Evolutionary conservation across 768 basidiomycete genomes (phyloP), one percentile per base, ranked within the genome.

Genomic region (Grammothele lineata): DNA sequence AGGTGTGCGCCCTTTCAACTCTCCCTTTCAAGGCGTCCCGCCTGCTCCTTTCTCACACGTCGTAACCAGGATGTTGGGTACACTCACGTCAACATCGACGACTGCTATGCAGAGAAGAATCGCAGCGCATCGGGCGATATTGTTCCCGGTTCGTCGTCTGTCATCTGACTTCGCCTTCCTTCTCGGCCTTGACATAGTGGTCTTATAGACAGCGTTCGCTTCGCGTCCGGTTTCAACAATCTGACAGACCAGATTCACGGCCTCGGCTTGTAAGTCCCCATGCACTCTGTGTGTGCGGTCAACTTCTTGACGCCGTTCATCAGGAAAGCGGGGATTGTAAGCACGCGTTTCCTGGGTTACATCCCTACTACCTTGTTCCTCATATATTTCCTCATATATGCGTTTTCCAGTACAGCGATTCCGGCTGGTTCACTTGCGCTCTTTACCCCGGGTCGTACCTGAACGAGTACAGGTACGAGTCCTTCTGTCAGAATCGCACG

Each of bases 391-490:
- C 12, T 21, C 0, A 23, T 27, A 6, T 38, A 32, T 6, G 38
- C 18, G 33, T n/a, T n/a, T 22, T n/a, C 5, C 37, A 81, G 81
- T 84, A 84, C 51, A 77, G 81, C 48, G 80, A 83, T 54, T 73
- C 83, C 0, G 83, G 83, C 17, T 84, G 81, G 82, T 81, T 74
- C 56, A 84, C 83, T 21, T 85, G 83, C 54, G 71, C 74, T 37
- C 48, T 74, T 10, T 85, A 82, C 57, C 83, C 83, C 18, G 83
- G 82, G 17, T 83, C 82, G 5, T 84, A 71, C 63, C 68, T 72
- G 57, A 80, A 84, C 47, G 82, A 84, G 61, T 77, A 67, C 18
- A 72, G 76, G 77, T 74, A 15, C 27, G 7, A 14, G 7, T 7
- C 14, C 27, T 30, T 30, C 8, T 30, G 14, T 30, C 27, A 30